Base-by-base conservation (phyloP, 345 rosid genomes). In the Stellera chamaejasme region DNA sequence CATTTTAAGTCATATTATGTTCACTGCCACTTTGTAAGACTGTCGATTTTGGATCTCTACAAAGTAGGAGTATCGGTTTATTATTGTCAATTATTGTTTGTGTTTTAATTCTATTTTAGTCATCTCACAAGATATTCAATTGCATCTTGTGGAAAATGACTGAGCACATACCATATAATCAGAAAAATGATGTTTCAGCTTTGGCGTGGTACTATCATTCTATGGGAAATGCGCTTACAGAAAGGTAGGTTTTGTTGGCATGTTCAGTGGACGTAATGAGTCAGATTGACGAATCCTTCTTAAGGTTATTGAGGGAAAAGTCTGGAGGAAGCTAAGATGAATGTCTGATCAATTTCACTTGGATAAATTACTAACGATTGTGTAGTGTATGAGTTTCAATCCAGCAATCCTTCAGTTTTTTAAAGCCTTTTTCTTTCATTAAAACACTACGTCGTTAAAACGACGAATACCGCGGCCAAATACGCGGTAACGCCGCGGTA, bases 191-290 rank as follows among this genome's bases (percentile, higher is more conserved):
- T 65, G 79, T 58, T 80, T 78, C 73, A 80, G 90, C 72, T 83
- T 78, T 32, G 80, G 82, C 45, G 43, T 83, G 48, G 69, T 83
- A 63, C n/a, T n/a, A n/a, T n/a, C n/a, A n/a, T n/a, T n/a, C 74
- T 83, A 9, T 83, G 90, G 90, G 90, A 83, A 73, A 61, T 83
- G n/a, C n/a, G 69, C 79, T 80, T 53, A 78, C 82, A 0, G 84
- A 67, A 69, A 83, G 90, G 90, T 80, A 66, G 26, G 11, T 50
- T 43, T 42, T 48, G 12, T 48, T 49, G 10, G 43, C 19, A 19
- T 45, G 51, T 69, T 55, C 6, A 5, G 26, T 49, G 25, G 27
- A 55, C 39, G 7, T 32, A 32, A 32, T 32, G 39, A 32, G 39
- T 32, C 7, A 3, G 5, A 4, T 7, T 32, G 39, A 32, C 3